Conservation (phyloP, 257 asterid species). For the Solanum corneliomulleri region DNA sequence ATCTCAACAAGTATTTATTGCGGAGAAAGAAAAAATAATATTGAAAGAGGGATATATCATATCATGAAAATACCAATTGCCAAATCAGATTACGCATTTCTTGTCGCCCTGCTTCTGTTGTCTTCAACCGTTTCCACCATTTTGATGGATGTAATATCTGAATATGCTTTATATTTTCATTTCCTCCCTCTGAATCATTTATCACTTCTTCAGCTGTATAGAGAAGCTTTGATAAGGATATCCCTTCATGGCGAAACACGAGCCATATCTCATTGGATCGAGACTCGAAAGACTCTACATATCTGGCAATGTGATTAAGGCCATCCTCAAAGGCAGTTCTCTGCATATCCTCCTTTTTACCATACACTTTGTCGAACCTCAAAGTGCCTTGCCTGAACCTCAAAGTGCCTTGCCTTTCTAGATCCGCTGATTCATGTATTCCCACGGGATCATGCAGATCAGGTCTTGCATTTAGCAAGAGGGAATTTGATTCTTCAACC, state of each 20-base stretch:
- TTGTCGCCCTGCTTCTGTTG: slow-evolving; percentile 80
- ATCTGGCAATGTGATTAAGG: slow-evolving; percentile 87
- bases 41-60: background rate
- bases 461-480: slow-evolving; percentile 19
- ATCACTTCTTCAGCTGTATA: slow-evolving; percentile 80
- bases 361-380: slow-evolving; percentile 20
- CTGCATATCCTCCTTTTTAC: slow-evolving; percentile 15
- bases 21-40: background rate
- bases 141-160: slow-evolving; percentile 90
- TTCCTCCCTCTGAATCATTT: slow-evolving; percentile 32
- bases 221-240: slow-evolving; percentile 77
- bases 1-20: background rate
- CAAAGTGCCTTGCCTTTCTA: slow-evolving; percentile 22
- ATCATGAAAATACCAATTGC: slow-evolving; percentile 57
- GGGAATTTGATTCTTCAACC: slow-evolving; percentile 24
- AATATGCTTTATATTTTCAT: slow-evolving; percentile 49
- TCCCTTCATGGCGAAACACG: slow-evolving; percentile 88
- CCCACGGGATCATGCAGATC: slow-evolving; percentile 11
- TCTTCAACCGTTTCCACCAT: slow-evolving; percentile 98
- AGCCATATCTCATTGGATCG: slow-evolving; percentile 94
- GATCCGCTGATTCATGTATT: slow-evolving; percentile 23
- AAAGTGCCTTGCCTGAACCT: slow-evolving; percentile 19
- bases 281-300: slow-evolving; percentile 89
- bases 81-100: slow-evolving; percentile 73
- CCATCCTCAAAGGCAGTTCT: slow-evolving; percentile 58